phyloP scores from a whole-genome alignment of 2,329 filamentous ascomycete species.

The Gaeumannomyces tritici region DNA sequence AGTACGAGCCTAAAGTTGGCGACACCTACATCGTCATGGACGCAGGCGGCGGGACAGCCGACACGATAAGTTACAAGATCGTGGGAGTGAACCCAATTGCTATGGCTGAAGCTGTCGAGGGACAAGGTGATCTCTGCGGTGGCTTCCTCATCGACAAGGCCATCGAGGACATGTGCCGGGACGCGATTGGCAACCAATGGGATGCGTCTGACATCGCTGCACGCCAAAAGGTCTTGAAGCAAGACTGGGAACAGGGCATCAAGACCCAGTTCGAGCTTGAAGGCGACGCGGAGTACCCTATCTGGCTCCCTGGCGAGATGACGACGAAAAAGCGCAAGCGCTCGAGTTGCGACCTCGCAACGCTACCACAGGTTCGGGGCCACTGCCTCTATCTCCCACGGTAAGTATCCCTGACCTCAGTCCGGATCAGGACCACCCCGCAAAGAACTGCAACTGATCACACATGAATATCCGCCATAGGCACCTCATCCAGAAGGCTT shows the following conservation, averaged over 20 bases:
- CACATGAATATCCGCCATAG: background rate
- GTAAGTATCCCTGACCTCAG: too few species aligned
- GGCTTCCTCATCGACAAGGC: constrained; percentile 28
- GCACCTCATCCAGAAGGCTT: background rate
- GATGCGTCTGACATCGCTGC: background rate
- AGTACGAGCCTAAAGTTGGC: constrained; percentile 6
- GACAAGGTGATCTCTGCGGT: constrained; percentile 27
- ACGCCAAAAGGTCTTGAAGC: constrained; percentile 7
- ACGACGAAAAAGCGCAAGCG: too few species aligned
- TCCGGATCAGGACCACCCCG: too few species aligned
- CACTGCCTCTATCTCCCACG: too few species aligned
- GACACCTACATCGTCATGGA: constrained; percentile 15
- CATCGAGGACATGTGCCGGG: constrained; percentile 20
- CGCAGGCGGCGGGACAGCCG: constrained; percentile 19
- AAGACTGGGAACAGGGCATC: constrained; percentile 16
- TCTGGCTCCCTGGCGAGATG: constrained; percentile 7
- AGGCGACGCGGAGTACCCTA: constrained; percentile 2
- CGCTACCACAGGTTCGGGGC: too few species aligned
- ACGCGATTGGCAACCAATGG: constrained; percentile 10
- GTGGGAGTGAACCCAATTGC: constrained; percentile 11
- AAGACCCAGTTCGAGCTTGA: constrained; percentile 13
- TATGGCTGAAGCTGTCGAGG: constrained; percentile 25
- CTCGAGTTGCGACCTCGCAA: too few species aligned
- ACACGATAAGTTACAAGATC: constrained; percentile 29
- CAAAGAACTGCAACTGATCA: too few species aligned